Evolutionary conservation across 768 basidiomycete species (phyloP).

Genomic region (Gloeostereum incarnatum): DNA sequence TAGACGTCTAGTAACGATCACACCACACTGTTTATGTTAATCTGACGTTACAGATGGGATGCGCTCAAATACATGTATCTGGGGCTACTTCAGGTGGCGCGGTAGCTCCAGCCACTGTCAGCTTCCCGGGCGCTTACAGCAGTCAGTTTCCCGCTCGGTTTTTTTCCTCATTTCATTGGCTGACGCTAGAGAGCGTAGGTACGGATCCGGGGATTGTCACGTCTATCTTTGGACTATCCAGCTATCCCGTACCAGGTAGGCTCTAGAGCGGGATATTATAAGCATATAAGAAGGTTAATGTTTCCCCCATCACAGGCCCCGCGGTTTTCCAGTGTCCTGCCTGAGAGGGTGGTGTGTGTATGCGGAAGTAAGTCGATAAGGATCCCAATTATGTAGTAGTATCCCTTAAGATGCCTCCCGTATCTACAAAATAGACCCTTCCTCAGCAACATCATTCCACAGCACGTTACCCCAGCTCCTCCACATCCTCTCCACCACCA

Average conservation of each 20-base stretch:
- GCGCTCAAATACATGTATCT: constrained; percentile 35
- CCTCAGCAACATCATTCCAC: constrained; percentile 32
- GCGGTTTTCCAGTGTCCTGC: no score
- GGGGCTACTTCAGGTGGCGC: constrained; percentile 27
- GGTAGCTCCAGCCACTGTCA: constrained; percentile 28
- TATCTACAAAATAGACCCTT: constrained; percentile 3
- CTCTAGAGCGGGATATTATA: no score
- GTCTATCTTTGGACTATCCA: constrained; percentile 27
- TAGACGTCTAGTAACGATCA: constrained; percentile 7
- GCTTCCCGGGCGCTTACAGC: constrained; percentile 38
- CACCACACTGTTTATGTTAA: not conserved
- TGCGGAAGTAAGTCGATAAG: no score
- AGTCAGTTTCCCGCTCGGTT: constrained; percentile 18
- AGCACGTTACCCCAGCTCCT: constrained; percentile 70
- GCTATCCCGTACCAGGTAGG: constrained; percentile 34
- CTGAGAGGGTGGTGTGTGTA: no score
- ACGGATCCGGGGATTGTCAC: constrained; percentile 37
- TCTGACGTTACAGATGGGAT: constrained; percentile 27
- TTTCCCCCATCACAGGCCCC: no score
- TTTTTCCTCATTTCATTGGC: not conserved
- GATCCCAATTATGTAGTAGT: no score
- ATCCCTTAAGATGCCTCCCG: no score
- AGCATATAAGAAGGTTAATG: no score
- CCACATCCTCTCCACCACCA: constrained; percentile 83
- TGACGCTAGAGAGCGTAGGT: constrained; percentile 12